Evolutionary conservation across 2,329 filamentous ascomycete genomes (phyloP).

Genomic region (Pezicula carpinea): DNA sequence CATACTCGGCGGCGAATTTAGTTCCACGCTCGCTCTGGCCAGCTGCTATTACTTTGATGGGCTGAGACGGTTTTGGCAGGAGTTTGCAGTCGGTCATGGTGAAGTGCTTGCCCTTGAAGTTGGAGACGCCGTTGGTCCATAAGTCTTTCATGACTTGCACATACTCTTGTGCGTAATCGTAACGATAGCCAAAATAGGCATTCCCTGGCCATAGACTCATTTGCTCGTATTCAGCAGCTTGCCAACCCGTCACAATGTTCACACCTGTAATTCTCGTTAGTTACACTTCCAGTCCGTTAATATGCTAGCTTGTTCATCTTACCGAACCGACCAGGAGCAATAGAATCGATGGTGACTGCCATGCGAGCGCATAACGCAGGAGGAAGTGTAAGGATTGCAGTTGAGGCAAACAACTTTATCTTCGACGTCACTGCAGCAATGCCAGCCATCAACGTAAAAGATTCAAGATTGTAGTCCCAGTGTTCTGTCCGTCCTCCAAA

Average conservation of each 20-base stretch:
- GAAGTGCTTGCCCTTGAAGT: conserved; percentile 27
- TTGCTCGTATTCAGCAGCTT: conserved; percentile 25
- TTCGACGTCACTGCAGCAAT: conserved; percentile 25
- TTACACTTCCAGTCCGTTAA: not conserved
- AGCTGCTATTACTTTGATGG: conserved; percentile 23
- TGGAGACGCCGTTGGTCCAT: conserved; percentile 23
- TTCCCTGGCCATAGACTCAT: conserved; percentile 27
- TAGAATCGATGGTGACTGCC: conserved; percentile 24
- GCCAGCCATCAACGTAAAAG: conserved; percentile 27
- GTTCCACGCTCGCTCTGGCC: conserved; percentile 24
- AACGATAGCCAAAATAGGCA: conserved; percentile 22
- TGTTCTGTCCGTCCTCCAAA: conserved; percentile 24
- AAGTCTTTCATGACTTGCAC: conserved; percentile 27
- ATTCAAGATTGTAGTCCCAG: conserved; percentile 27
- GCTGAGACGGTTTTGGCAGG: conserved; percentile 7
- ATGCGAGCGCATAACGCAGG: conserved; percentile 24
- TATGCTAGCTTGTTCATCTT: not conserved
- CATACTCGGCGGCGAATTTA: conserved; percentile 23
- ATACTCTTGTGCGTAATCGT: conserved; percentile 27
- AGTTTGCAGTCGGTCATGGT: conserved; percentile 28
- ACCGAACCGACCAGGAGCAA: conserved; percentile 24
- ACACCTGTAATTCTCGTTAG: conserved; percentile 21
- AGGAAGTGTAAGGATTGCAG: conserved; percentile 23
- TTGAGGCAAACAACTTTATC: conserved; percentile 25
- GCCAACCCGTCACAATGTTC: conserved; percentile 29